A percentile compares a stretch with the other conserved stretches of the same genome.
Evolutionary conservation across 2,329 filamentous ascomycete genomes (phyloP).

Genomic region (Rutstroemia sp.): DNA sequence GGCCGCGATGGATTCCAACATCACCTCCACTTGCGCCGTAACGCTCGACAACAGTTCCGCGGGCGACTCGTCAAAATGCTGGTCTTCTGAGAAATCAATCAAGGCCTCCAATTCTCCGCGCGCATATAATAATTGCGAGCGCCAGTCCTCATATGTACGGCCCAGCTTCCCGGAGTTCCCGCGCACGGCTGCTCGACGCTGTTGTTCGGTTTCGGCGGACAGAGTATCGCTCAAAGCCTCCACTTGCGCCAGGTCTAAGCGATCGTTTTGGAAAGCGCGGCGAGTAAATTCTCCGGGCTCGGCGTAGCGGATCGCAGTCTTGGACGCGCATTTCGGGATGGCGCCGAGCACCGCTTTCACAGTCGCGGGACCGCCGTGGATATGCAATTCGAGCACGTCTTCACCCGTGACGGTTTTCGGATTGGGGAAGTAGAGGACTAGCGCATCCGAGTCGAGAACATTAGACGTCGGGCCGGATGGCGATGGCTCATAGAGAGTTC

Average conservation of each 20-base stretch:
- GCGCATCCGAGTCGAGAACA: slow-evolving; percentile 60
- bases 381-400: slow-evolving; percentile 83
- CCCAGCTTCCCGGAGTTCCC: slow-evolving; percentile 66
- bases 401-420: slow-evolving; percentile 86
- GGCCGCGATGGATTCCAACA: slow-evolving; percentile 55
- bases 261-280: slow-evolving; percentile 80
- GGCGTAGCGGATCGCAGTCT: slow-evolving; percentile 63
- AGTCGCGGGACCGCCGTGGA: slow-evolving; percentile 88
- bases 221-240: slow-evolving; percentile 58
- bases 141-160: slow-evolving; percentile 75
- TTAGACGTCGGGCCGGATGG: slow-evolving; percentile 26
- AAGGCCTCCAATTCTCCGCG: slow-evolving; percentile 89
- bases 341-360: slow-evolving; percentile 78
- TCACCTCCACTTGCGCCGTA: slow-evolving; percentile 49
- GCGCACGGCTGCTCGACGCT: slow-evolving; percentile 77
- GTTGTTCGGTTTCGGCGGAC: slow-evolving; percentile 78
- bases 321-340: slow-evolving; percentile 48
- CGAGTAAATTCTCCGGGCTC: slow-evolving; percentile 94
- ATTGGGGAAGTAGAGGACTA: slow-evolving; percentile 64
- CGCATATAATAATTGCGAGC: slow-evolving; percentile 66
- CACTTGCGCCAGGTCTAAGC: slow-evolving; percentile 80
- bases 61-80: slow-evolving; percentile 90
- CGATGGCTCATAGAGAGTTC: slow-evolving; percentile 57
- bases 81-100: slow-evolving; percentile 96
- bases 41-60: slow-evolving; percentile 64